Evolutionary conservation across 768 basidiomycete genomes (phyloP), one percentile per base, ranked within the genome.

Genomic region (Scleroderma bovista): DNA sequence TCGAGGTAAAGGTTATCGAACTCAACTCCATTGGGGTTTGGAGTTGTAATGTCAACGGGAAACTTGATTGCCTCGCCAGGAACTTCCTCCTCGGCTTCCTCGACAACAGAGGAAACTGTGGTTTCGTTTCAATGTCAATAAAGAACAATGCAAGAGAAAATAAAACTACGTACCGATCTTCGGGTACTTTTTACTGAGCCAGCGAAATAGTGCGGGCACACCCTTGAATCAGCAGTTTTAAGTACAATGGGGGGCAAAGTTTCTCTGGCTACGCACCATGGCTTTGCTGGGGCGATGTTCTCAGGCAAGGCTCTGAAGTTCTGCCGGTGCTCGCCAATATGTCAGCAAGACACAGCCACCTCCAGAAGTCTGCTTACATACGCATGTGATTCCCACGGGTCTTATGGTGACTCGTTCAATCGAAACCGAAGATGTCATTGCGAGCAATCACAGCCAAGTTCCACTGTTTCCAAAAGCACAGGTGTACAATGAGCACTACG

Each of bases 131-230:
- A 31, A 16, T 12, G 42, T 17, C 33, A 32, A n/a, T 6, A 44
- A 16, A 23, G 7, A 11, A 54, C 3, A 52, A 36, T 29, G 24
- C 1, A 1, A 24, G 37, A 17, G n/a, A 26, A 47, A 11, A 13
- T 10, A 6, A 10, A 38, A 12, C 12, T 22, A 75, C 84, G 47
- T 51, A 89, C 93, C 84, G 61, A 95, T 97, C 78, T 92, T 97
- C 46, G 95, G 93, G 67, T 99, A 99, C 70, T 97, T 97, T 75
- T 88, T 94, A 67, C 93, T 96, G 51, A 98, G 78, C 94, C 95
- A 99, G 64, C 95, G 84, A 73, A 98, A 98, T 55, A 97, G 79
- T 42, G 95, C 95, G 52, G 94, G 94, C 54, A 97, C 94, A 83
- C 94, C 94, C 94, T 95, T 51, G 11, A 55, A 50, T 36, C 36